phyloP scores from a whole-genome alignment of 1,284 basidiomycete genomes.

The Ceratobasidium sp. region DNA sequence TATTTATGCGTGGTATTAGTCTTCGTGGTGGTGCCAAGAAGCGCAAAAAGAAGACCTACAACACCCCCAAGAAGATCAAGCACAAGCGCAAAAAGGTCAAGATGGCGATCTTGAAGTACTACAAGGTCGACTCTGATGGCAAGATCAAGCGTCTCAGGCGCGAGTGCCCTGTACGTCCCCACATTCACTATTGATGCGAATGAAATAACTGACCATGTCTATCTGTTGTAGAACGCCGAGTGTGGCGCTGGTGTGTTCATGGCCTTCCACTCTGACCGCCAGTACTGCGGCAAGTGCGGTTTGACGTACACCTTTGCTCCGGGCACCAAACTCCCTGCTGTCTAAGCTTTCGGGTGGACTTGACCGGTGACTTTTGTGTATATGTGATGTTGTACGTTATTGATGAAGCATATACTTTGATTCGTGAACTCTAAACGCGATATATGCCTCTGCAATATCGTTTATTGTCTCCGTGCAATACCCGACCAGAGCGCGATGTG shows the following conservation, averaged over 20 bases:
- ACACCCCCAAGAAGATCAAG: constrained; percentile 99
- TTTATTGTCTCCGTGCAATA: too few species aligned
- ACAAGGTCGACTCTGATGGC: constrained; percentile 99
- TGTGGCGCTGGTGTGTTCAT: constrained; percentile 98
- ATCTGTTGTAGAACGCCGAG: constrained; percentile 58
- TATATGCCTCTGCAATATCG: too few species aligned
- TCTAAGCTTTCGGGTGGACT: neutral
- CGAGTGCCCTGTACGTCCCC: constrained; percentile 75
- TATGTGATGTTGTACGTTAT: neutral
- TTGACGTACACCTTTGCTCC: constrained; percentile 89
- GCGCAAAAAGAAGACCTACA: constrained; percentile 99
- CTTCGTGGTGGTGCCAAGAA: constrained; percentile 98
- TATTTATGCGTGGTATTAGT: constrained; percentile 50
- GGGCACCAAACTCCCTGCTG: constrained; percentile 46
- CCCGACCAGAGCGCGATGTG: too few species aligned
- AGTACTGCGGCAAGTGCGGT: constrained; percentile 95
- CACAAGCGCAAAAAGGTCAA: constrained; percentile 99
- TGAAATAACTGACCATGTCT: neutral
- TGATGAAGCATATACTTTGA: neutral
- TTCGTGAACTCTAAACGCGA: too few species aligned
- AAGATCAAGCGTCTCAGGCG: constrained; percentile 99
- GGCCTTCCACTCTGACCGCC: constrained; percentile 94
- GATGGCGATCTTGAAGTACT: constrained; percentile 98
- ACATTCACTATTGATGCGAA: neutral
- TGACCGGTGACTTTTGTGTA: neutral